These are phyloP conservation scores for Saturnispora diversa DNA, from an alignment of 805 yeast species.

Conservation along the genomic window DNA sequence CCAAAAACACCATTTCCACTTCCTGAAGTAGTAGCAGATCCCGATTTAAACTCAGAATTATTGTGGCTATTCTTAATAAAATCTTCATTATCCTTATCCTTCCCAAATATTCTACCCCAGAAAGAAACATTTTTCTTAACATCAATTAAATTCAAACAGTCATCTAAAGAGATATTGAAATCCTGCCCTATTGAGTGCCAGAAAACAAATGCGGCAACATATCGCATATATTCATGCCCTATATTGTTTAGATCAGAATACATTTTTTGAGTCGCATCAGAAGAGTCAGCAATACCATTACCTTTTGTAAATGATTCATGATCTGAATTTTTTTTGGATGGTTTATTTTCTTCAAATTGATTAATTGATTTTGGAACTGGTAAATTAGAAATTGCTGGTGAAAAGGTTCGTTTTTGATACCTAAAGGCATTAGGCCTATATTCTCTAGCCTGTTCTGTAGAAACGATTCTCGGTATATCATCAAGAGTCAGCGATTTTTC, in stretches of 20 bases:
- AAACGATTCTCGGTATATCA: conserved; percentile 94
- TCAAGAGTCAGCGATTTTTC: conserved; percentile 86
- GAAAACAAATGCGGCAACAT: conserved; percentile 49
- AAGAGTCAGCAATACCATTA: too few species aligned
- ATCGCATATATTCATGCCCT: conserved; percentile 53
- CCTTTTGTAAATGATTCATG: conserved; percentile 1
- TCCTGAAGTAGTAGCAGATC: conserved; percentile 15
- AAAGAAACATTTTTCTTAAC: conserved; percentile 38
- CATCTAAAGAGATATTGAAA: conserved; percentile 27
- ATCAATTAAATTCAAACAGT: conserved; percentile 36
- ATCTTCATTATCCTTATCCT: neutral
- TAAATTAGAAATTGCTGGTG: conserved; percentile 30
- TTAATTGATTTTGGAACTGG: conserved; percentile 28
- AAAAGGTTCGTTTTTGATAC: conserved; percentile 47
- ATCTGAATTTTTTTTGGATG: neutral
- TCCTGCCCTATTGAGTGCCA: conserved; percentile 28
- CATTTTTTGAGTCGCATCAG: too few species aligned
- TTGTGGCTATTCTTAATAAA: conserved; percentile 5
- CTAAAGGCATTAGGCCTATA: conserved; percentile 88
- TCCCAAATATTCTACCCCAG: conserved; percentile 43
- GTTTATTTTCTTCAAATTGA: conserved; percentile 1
- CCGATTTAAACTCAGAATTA: conserved; percentile 15
- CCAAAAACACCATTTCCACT: conserved; percentile 60
- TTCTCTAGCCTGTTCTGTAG: conserved; percentile 93
- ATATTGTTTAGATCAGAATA: conserved; percentile 54